Evolutionary conservation across 2,329 filamentous ascomycete genomes (phyloP), one percentile per base, ranked within the genome.

Genomic region (Fusarium setosum): DNA sequence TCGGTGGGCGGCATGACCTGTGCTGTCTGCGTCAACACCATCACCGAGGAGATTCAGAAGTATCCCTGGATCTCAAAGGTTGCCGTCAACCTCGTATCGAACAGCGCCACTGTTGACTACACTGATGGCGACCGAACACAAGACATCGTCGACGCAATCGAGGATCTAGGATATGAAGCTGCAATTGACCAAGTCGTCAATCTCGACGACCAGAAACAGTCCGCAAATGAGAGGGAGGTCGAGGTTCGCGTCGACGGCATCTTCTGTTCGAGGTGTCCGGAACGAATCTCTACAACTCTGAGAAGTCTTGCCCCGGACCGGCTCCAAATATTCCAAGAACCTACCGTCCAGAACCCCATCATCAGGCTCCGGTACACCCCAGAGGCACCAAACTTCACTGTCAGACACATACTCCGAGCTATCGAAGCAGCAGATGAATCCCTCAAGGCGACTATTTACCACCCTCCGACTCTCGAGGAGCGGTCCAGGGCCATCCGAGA

Each of bases 391-490:
- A 73, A 69, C 1, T 87, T 97, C 70, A 97, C 92, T 0, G 86
- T 97, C 65, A 87, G 95, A 47, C 85, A 87, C 8, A 92, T 97
- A 38, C 80, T 96, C 12, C 79, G 82, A 12, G 84, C 87, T 2
- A 91, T 97, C 49, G 83, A 88, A 54, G 83, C 84, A 6, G 83
- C 87, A 6, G 91, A 97, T 70, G 79, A 84, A 2, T 85, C 83
- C 1, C 91, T 97, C 62, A 81, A 80, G 23, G 87, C 90, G 1
- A 88, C 86, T 3, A 86, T 97, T 12, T 90, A 93, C 73, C 92
- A 95, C 65, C 90, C 92, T 1, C 92, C 92, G 1, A 94, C 90
- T 0, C 84, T 97, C 5, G 94, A 97, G 76, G 92, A 97, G 72
- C 87, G 92, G 10, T 92, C 93, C 4, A 88, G 87, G 64, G 81